phyloP scores from a whole-genome alignment of 2,329 filamentous ascomycete genomes.

The Cadophora sp. region DNA sequence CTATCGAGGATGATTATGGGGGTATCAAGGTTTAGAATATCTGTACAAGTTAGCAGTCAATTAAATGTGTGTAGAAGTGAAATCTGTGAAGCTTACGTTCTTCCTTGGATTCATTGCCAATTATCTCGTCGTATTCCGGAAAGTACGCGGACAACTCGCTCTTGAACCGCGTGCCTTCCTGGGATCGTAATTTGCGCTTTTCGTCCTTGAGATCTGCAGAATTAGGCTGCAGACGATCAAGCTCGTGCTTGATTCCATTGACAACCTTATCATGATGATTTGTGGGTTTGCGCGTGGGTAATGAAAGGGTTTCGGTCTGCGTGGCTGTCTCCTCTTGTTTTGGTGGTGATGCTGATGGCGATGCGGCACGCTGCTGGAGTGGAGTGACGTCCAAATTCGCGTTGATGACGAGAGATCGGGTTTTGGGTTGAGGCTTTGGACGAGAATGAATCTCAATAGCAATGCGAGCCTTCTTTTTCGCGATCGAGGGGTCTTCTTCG shows the following conservation, averaged over 20 bases:
- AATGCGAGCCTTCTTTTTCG: constrained; percentile 58
- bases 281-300: constrained; percentile 32
- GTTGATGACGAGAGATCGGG: constrained; percentile 32
- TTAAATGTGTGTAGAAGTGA: constrained; percentile 13
- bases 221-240: constrained; percentile 60
- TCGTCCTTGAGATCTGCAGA: constrained; percentile 58
- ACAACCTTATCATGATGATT: constrained; percentile 64
- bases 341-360: constrained; percentile 24
- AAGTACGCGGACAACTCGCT: constrained; percentile 93
- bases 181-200: constrained; percentile 81
- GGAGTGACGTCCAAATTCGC: constrained; percentile 25
- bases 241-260: constrained; percentile 67
- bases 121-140: constrained; percentile 91
- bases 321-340: constrained; percentile 29
- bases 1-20: constrained; percentile 74
- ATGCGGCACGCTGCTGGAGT: constrained; percentile 27
- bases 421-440: constrained; percentile 40
- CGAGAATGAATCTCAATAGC: constrained; percentile 57
- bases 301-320: constrained; percentile 33
- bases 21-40: constrained; percentile 75
- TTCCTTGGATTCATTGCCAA: constrained; percentile 83
- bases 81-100: constrained; percentile 63
- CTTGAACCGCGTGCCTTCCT: constrained; percentile 85
- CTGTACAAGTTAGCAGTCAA: constrained; percentile 52
- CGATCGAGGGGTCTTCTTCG: constrained; percentile 53